phyloP scores from a whole-genome alignment of 2,329 filamentous ascomycete species.

The Aspergillus spinulosporus region DNA sequence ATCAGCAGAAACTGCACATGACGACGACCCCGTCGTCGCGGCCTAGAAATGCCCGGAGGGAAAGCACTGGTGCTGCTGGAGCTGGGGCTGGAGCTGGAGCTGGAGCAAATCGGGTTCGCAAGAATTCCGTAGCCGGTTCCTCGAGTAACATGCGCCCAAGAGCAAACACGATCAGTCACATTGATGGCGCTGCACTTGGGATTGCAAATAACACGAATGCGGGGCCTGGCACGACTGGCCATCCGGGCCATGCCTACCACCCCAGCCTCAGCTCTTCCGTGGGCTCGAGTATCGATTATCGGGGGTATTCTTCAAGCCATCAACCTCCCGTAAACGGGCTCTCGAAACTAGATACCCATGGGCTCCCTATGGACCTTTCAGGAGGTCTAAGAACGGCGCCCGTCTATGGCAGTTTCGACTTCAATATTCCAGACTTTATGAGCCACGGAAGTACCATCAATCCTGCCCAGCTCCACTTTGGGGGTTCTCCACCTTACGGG shows the following conservation, averaged over 20 bases:
- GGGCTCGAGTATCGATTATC: slow-evolving; percentile 61
- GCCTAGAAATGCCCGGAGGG: slow-evolving; percentile 77
- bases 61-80: slow-evolving; percentile 72
- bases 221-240: slow-evolving; percentile 20
- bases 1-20: slow-evolving; percentile 98
- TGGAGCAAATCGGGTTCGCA: slow-evolving; percentile 73
- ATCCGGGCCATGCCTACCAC: slow-evolving; percentile 64
- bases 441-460: slow-evolving; percentile 63
- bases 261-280: slow-evolving; percentile 67
- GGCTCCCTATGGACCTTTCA: slow-evolving; percentile 65
- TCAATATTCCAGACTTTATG: slow-evolving; percentile 72
- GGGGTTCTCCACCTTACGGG: slow-evolving; percentile 64
- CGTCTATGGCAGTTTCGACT: slow-evolving; percentile 67
- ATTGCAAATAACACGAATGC: slow-evolving; percentile 48
- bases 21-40: slow-evolving; percentile 83
- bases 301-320: slow-evolving; percentile 59
- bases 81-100: slow-evolving; percentile 42
- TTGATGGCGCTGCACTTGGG: slow-evolving; percentile 74
- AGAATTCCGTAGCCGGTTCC: slow-evolving; percentile 78
- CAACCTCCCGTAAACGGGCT: slow-evolving; percentile 64
- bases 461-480: slow-evolving; percentile 75
- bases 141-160: slow-evolving; percentile 72
- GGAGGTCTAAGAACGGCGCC: slow-evolving; percentile 78
- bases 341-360: slow-evolving; percentile 79
- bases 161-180: slow-evolving; percentile 94